Percentiles rank a stretch among this genome's conserved stretches.
Conservation (phyloP, 2,329 filamentous ascomycete genomes). For the Mycosphaerella sp. region DNA sequence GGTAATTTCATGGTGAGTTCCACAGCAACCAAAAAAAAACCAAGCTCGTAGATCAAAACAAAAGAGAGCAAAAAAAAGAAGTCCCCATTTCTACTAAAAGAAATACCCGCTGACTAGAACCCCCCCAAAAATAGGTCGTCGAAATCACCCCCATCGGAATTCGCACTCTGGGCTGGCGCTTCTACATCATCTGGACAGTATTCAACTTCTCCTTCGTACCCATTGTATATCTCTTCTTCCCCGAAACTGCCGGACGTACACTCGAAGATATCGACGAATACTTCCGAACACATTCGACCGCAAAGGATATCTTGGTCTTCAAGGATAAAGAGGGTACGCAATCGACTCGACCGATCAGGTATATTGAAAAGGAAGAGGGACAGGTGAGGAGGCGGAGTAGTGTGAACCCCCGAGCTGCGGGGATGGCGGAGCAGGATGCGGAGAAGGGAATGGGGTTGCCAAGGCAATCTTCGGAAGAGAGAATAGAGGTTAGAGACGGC, state of each 20-base stretch:
- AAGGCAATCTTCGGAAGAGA: background rate
- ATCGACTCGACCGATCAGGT: constrained; percentile 44
- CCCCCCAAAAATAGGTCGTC: constrained; percentile 10
- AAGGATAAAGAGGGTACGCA: constrained; percentile 45
- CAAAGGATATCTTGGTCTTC: constrained; percentile 40
- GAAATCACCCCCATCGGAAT: constrained; percentile 32
- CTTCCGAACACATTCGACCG: constrained; percentile 21
- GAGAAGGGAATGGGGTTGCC: background rate
- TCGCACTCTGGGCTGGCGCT: constrained; percentile 29
- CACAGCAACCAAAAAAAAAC: too few relatives aligned
- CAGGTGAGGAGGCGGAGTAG: constrained; percentile 33
- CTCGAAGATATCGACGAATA: constrained; percentile 33
- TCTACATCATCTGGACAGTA: constrained; percentile 45
- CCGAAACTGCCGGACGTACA: constrained; percentile 32
- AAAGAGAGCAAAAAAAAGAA: too few relatives aligned
- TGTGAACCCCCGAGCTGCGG: constrained; percentile 32
- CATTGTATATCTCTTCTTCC: constrained; percentile 39
- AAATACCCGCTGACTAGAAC: too few relatives aligned
- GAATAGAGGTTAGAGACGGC: background rate
- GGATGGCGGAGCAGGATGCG: constrained; percentile 16
- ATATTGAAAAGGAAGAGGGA: constrained; percentile 44
- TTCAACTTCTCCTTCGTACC: constrained; percentile 48
- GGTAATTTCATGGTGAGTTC: constrained; percentile 37
- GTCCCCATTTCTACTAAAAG: too few relatives aligned
- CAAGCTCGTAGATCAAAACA: too few relatives aligned